Percentiles rank a stretch among this genome's conserved stretches.
Conservation (phyloP, 805 yeast species). For the Ogataea dorogensis region DNA sequence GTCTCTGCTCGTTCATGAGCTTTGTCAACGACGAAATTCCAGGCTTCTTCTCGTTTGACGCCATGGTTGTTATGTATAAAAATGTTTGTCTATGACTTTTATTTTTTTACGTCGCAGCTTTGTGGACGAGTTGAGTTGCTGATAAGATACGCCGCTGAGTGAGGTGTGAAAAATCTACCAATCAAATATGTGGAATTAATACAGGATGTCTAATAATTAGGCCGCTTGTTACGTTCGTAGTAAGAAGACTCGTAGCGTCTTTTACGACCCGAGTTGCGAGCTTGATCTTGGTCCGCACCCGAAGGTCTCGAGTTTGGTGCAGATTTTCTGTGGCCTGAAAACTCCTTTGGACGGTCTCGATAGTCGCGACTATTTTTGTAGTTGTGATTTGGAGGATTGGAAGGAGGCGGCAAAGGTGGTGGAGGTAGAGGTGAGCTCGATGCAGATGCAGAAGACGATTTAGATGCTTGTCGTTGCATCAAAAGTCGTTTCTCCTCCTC, state of each 20-base stretch:
- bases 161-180: slow-evolving; percentile 8
- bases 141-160: slow-evolving; percentile 16
- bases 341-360: slow-evolving; percentile 5
- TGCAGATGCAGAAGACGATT: neutral
- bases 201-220: slow-evolving; percentile 11
- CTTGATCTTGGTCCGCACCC: slow-evolving; percentile 4
- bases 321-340: slow-evolving; percentile 10
- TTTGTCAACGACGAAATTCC: slow-evolving; percentile 36
- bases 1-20: slow-evolving; percentile 32
- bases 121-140: slow-evolving; percentile 13
- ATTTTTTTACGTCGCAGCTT: slow-evolving; percentile 3
- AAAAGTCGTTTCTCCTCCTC: slow-evolving; percentile 18
- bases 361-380: slow-evolving; percentile 12
- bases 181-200: slow-evolving; percentile 6
- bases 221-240: slow-evolving; percentile 16
- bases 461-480: slow-evolving; percentile 12
- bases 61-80: slow-evolving; percentile 3
- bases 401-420: slow-evolving; percentile 20
- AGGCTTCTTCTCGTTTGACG: slow-evolving; percentile 19
- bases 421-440: slow-evolving; percentile 16
- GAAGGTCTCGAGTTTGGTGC: slow-evolving; percentile 4
- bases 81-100: slow-evolving; percentile 2
- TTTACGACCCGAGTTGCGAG: slow-evolving; percentile 12
- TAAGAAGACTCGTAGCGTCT: slow-evolving; percentile 14
- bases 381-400: slow-evolving; percentile 7